Evolutionary conservation across 2,329 filamentous ascomycete genomes (phyloP), one percentile per base, ranked within the genome.

Genomic region (Neofusicoccum kwambonambiense): DNA sequence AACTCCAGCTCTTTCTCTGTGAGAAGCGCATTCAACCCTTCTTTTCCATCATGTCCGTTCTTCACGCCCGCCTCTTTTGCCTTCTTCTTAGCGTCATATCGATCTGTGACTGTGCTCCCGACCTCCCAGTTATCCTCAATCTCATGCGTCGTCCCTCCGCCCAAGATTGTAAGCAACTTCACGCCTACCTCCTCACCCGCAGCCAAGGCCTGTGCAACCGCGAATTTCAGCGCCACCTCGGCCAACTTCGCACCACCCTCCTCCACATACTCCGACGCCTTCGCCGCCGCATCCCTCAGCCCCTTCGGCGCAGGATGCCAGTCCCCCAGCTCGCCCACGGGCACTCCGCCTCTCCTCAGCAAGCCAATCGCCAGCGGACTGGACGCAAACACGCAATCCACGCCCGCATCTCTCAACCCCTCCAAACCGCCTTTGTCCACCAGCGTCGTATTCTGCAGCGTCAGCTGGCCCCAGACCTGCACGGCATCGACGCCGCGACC

Each of bases 291-390:
- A 31, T 58, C 62, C 34, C 62, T 47, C 11, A 64, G 22, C 11
- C 15, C 52, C 45, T 31, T 35, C 13, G 62, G 62, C 19, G 62
- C 61, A 0, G 95, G 95, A 77, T 99, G 95, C 86, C 93, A 98
- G 70, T 90, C 86, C 0, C 90, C 90, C 81, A 91, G 87, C 7
- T 88, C 89, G 0, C 92, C 92, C 7, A 90, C 84, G 6, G 93
- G 91, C 19, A 95, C 90, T 13, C 93, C 94, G 13, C 87, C 83
- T 1, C 88, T 87, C 8, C 94, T 89, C 64, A 98, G 79, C 54
- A 98, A 79, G 2, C 95, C 94, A 94, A 99, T 98, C 15, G 90
- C 90, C 7, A 99, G 82, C 67, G 93, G 91, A 62, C 91, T 96
- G 0, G 93, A 93, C 75, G 97, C 98, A 0, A 91, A 87, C 5